phyloP scores from a whole-genome alignment of 352 stramenopile genomes.

The Phytophthora palmivora region DNA sequence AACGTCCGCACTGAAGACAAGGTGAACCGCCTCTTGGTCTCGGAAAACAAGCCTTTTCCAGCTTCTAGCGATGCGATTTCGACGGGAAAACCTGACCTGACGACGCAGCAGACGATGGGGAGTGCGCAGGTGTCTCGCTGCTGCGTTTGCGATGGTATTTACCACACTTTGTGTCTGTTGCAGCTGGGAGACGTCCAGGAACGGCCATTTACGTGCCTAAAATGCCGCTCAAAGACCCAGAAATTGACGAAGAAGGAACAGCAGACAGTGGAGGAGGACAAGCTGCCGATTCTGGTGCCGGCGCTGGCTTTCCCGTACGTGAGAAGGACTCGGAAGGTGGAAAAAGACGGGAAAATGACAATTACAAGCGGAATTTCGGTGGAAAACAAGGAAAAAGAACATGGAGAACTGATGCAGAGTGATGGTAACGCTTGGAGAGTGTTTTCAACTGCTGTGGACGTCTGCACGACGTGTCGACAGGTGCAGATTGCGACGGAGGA shows the following conservation, averaged over 20 bases:
- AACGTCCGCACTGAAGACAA: constrained; percentile 17
- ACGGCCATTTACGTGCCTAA: constrained; percentile 29
- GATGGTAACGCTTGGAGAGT: constrained; percentile 38
- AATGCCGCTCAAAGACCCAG: constrained; percentile 19
- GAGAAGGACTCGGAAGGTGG: constrained; percentile 3
- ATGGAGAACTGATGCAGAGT: constrained; percentile 8
- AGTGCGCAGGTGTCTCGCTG: constrained; percentile 37
- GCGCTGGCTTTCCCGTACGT: constrained; percentile 38
- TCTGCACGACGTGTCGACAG: constrained; percentile 66
- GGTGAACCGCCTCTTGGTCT: not conserved
- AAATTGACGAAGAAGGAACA: constrained; percentile 7
- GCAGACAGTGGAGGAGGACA: not conserved
- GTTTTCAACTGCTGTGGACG: constrained; percentile 50
- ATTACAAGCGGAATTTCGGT: constrained; percentile 1
- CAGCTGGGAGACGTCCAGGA: constrained; percentile 2
- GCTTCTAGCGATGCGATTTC: constrained; percentile 3
- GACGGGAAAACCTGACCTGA: not conserved
- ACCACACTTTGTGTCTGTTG: constrained; percentile 47
- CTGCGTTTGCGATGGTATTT: constrained; percentile 47
- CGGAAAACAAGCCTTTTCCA: constrained; percentile 9
- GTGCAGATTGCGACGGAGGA: constrained; percentile 53
- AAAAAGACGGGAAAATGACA: constrained; percentile 7
- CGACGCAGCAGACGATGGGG: not conserved
- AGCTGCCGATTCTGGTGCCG: constrained; percentile 32
- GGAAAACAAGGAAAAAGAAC: constrained; percentile 1